Evolutionary conservation across 208 protist species (phyloP), one percentile per base, ranked within the genome.

Genomic region (Lotmaria passim): DNA sequence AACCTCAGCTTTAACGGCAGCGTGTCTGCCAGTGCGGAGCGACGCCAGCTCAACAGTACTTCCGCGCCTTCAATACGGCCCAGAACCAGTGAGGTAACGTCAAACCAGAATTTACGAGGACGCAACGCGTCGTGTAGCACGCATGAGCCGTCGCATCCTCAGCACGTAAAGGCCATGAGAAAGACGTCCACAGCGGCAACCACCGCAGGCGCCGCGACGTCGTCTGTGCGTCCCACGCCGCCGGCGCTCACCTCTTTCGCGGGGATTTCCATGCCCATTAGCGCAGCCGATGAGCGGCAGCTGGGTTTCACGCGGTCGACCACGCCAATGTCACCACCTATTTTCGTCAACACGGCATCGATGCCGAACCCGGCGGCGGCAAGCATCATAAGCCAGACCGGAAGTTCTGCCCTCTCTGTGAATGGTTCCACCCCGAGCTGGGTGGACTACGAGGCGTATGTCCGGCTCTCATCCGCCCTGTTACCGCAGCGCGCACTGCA

Each of bases 401-500:
- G n/a, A n/a, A n/a, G n/a, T n/a, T n/a, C n/a, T n/a, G n/a, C n/a
- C n/a, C n/a, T n/a, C n/a, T n/a, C n/a, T 46, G 15, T 3, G 11
- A 46, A 4, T 10, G n/a, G 41, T 46, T 46, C 41, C 41, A 46
- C 7, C 3, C 8, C 50, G 5, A 43, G 26, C 7, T 75, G 69
- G 69, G 69, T 64, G 10, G 30, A 56, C 15, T 69, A 75, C 53
- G 53, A 64, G 12, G 53, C 43, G 33, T 75, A 69, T 23, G 14
- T 75, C 23, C 17, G 43, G 28, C 53, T 75, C 31, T 47, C 63
- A 0, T 33, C 61, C 0, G 7, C 48, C 2, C 21, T 71, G 34
- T 11, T 69, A 56, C 71, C n/a, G 24, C 53, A 64, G 62, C 71
- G 71, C 15, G 44, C 56, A 4, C 36, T 77, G 44, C 69, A 75